A percentile compares a stretch with the other conserved stretches of the same genome.
These are phyloP conservation scores for Podospora conica DNA, from an alignment of 495 filamentous ascomycete species.

Conservation along the genomic window DNA sequence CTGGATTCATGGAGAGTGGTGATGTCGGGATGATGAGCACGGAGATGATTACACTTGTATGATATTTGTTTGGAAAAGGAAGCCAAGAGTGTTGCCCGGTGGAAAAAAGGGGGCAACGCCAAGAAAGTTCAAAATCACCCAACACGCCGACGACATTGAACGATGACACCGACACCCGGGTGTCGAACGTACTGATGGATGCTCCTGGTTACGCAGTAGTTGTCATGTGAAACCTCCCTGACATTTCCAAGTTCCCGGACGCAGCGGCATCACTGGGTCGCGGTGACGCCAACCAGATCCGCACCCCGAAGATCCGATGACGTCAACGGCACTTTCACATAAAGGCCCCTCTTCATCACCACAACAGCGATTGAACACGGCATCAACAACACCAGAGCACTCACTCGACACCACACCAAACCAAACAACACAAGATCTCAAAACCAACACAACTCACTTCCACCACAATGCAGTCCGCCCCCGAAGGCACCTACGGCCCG, in stretches of 20 bases:
- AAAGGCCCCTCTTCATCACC: background rate
- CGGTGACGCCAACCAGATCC: background rate
- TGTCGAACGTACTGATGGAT: too few relatives aligned
- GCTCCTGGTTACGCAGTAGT: too few relatives aligned
- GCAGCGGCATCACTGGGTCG: background rate
- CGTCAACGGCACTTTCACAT: background rate
- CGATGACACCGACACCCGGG: too few relatives aligned
- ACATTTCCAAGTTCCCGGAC: background rate
- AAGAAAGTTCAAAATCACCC: background rate
- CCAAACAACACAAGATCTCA: background rate
- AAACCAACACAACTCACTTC: background rate
- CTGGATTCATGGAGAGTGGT: background rate
- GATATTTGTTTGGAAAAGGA: background rate
- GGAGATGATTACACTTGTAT: background rate
- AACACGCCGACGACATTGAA: background rate
- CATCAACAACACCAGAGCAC: background rate
- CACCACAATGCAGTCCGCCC: background rate
- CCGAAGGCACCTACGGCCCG: slow-evolving; percentile 6
- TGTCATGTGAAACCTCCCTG: background rate
- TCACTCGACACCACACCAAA: background rate
- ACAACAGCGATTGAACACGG: background rate
- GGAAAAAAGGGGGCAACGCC: background rate
- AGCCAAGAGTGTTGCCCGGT: too few relatives aligned
- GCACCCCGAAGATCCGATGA: background rate
- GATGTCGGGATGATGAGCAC: background rate